Percentiles rank a stretch among this genome's conserved stretches.
Conservation (phyloP, 768 basidiomycete genomes). For the Mycena chlorophos region DNA sequence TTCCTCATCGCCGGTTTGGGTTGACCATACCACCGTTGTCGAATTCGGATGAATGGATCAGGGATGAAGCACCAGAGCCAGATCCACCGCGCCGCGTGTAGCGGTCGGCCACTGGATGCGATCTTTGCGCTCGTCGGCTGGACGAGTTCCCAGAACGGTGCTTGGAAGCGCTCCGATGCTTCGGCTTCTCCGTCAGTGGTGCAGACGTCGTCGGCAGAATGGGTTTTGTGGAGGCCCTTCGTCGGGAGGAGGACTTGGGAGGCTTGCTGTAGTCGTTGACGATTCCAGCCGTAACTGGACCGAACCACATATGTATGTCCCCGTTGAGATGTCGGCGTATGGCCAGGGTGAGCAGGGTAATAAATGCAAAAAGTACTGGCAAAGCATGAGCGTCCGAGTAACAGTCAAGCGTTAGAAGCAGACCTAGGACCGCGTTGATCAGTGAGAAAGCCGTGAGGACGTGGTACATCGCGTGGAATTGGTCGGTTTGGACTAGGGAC, state of each 20-base stretch:
- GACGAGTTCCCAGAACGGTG: constrained; percentile 14
- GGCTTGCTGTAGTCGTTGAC: constrained; percentile 19
- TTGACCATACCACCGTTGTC: constrained; percentile 21
- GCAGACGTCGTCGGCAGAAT: constrained; percentile 14
- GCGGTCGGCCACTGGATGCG: constrained; percentile 14
- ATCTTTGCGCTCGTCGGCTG: constrained; percentile 11
- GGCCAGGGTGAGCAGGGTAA: constrained; percentile 14
- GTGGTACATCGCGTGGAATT: constrained; percentile 86
- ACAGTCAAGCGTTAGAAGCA: background rate
- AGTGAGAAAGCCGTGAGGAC: constrained; percentile 80
- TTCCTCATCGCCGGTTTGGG: constrained; percentile 15
- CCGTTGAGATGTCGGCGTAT: constrained; percentile 19
- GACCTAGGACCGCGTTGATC: constrained; percentile 72
- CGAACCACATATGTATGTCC: constrained; percentile 42
- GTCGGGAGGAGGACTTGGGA: constrained; percentile 8
- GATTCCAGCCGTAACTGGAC: constrained; percentile 43
- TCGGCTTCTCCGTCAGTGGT: constrained; percentile 17
- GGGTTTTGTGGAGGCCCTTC: constrained; percentile 5
- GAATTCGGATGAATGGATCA: constrained; percentile 18
- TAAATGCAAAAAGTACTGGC: constrained; percentile 16
- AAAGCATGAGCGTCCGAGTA: background rate
- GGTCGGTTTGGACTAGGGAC: constrained; percentile 72
- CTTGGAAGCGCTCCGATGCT: constrained; percentile 4
- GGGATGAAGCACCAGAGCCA: constrained; percentile 21
- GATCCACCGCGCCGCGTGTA: constrained; percentile 10